Conservation (phyloP, 2,329 filamentous ascomycete species). For the Ophiosphaerella herpotricha region DNA sequence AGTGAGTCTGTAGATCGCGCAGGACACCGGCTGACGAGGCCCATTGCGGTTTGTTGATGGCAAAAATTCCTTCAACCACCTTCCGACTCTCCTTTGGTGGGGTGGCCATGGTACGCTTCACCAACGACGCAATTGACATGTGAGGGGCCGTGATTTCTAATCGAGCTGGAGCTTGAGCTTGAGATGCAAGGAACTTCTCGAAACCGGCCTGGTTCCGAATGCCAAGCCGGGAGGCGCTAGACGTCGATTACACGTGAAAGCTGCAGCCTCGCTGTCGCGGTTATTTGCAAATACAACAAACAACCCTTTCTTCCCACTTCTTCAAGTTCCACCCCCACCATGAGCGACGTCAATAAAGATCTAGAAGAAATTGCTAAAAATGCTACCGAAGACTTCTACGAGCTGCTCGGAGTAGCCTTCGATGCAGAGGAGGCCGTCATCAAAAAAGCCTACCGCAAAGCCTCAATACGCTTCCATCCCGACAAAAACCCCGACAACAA, state of each 20-base stretch:
- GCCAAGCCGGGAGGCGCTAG: slow-evolving; percentile 22
- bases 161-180: slow-evolving; percentile 4
- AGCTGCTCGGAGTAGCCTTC: slow-evolving; percentile 69
- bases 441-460: slow-evolving; percentile 81
- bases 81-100: slow-evolving; percentile 43
- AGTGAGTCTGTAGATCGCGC: slow-evolving; percentile 81
- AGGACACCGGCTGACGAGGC: slow-evolving; percentile 89
- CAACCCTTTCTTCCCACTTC: background rate
- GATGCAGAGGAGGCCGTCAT: slow-evolving; percentile 73
- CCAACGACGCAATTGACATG: slow-evolving; percentile 26
- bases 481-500: slow-evolving; percentile 74
- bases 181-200: slow-evolving; percentile 9
- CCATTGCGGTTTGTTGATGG: slow-evolving; percentile 88
- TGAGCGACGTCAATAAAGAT: slow-evolving; percentile 47
- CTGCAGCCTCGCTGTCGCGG: slow-evolving; percentile 12
- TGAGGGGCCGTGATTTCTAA: slow-evolving; percentile 1
- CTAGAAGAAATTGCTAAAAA: slow-evolving; percentile 50
- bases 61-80: slow-evolving; percentile 68
- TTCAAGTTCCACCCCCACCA: slow-evolving; percentile 15
- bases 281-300: background rate
- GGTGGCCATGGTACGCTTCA: slow-evolving; percentile 31
- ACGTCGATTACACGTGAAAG: slow-evolving; percentile 20
- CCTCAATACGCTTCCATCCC: slow-evolving; percentile 88
- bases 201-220: slow-evolving; percentile 11
- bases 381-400: slow-evolving; percentile 70